Evolutionary conservation across 2,329 filamentous ascomycete species (phyloP), one percentile per base, ranked within the genome.

Genomic region (Colletotrichum truncatum): DNA sequence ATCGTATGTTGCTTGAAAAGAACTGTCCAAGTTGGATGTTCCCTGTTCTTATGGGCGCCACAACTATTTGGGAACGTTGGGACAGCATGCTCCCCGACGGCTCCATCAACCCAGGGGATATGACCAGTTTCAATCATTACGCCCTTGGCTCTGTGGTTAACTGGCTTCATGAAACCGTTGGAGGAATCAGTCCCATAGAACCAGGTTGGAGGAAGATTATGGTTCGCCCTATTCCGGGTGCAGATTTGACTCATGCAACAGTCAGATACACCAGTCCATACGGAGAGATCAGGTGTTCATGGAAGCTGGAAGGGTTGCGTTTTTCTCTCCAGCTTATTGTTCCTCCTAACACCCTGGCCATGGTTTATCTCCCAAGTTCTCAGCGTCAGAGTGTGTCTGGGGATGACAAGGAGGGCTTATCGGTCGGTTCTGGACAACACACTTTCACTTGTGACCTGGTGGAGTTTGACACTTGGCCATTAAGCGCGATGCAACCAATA

Each of bases 71-170:
- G 83, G 83, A 85, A 67, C 76, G 83, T 2, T 85, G 83, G 83
- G 81, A 85, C 41, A 80, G 78, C 26, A 72, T 85, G 28, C 69
- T 84, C 0, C 73, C 79, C 0, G 73, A 84, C 60, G 82, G 82
- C 0, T 73, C 66, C 0, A 68, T 84, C n/a, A 85, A 85, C 56
- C 74, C 79, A 0, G 79, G 82, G 1, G 69, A 73, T 16, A 85
- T 85, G 83, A 83, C 81, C 0, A 83, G 80, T 18, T 83, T 83
- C 64, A 84, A 85, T 32, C 82, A 85, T 66, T 85, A 84, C 57
- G 78, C 83, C 0, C 78, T 84, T 14, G 82, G 82, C 0, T 79
- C 80, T 0, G 81, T 85, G 0, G 80, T 77, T 2, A 76, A 82
- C 58, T 85, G 81, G 80, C 76, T 84, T 23, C 80, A 84, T 62